Evolutionary conservation across 371 early-diverging fungal species (phyloP).

Genomic region (Zopfochytrium polystomum): DNA sequence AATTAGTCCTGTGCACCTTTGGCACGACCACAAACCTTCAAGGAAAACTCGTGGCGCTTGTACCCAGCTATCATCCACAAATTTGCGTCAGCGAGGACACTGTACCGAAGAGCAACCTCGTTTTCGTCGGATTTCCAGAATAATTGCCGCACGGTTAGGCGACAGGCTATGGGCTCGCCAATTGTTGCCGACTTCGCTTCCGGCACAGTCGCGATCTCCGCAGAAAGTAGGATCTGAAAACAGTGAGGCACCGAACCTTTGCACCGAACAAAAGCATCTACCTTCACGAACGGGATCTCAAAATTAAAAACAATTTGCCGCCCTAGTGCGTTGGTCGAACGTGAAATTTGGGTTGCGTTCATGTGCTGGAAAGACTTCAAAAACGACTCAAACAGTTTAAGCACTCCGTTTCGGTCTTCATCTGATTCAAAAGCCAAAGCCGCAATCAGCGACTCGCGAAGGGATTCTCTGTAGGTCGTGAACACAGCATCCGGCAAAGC

Average conservation of each 20-base stretch:
- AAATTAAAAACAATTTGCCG: not conserved
- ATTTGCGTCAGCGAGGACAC: slow-evolving; percentile 66
- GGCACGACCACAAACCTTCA: slow-evolving; percentile 48
- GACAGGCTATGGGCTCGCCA: slow-evolving; percentile 57
- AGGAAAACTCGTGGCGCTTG: slow-evolving; percentile 55
- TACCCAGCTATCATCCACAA: slow-evolving; percentile 71
- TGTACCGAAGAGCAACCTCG: slow-evolving; percentile 57
- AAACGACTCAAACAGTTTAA: not conserved
- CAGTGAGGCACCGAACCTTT: too few relatives aligned
- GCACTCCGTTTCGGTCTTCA: too few relatives aligned
- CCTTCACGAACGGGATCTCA: slow-evolving; percentile 24
- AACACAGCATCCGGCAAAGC: not conserved
- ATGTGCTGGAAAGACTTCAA: not conserved
- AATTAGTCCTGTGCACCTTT: not conserved
- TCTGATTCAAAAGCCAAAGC: not conserved
- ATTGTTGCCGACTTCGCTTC: slow-evolving; percentile 48
- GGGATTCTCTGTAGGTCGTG: not conserved
- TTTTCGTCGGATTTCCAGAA: slow-evolving; percentile 50
- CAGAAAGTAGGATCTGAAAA: slow-evolving; percentile 51
- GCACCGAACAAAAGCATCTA: too few relatives aligned
- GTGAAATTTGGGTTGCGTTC: slow-evolving; percentile 2
- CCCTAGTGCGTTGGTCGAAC: not conserved
- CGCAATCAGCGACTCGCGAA: not conserved
- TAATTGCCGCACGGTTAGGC: slow-evolving; percentile 56
- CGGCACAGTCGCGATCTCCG: slow-evolving; percentile 51